phyloP scores from a whole-genome alignment of 257 asterid genomes.

The Knoxia roxburghii region DNA sequence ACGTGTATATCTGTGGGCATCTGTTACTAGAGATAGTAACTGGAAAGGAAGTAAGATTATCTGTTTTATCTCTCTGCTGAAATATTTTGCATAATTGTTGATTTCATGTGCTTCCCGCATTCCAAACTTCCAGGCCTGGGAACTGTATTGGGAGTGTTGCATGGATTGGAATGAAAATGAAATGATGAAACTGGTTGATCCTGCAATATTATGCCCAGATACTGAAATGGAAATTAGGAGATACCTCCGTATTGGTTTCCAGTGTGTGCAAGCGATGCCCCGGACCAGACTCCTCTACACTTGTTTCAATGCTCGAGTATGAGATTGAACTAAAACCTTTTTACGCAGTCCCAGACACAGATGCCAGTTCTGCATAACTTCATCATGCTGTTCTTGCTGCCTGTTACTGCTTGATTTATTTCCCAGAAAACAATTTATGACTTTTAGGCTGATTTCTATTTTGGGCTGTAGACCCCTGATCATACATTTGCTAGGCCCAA shows the following conservation, averaged over 20 bases:
- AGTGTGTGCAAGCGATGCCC: constrained; percentile 9
- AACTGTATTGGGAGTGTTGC: too few species aligned
- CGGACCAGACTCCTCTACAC: constrained; percentile 9
- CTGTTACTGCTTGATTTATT: too few species aligned
- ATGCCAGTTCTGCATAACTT: too few species aligned
- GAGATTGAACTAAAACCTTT: too few species aligned
- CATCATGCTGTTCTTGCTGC: too few species aligned
- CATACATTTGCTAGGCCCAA: too few species aligned
- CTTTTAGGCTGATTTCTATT: too few species aligned
- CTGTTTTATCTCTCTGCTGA: background rate
- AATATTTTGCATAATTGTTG: background rate
- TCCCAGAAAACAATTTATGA: too few species aligned
- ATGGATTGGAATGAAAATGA: constrained; percentile 15
- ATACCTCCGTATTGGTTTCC: constrained; percentile 1
- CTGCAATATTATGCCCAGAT: background rate
- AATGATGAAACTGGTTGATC: constrained; percentile 8
- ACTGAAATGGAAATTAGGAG: constrained; percentile 3
- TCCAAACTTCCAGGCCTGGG: constrained; percentile 12
- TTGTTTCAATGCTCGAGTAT: constrained; percentile 11
- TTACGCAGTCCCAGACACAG: too few species aligned
- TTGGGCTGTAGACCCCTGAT: too few species aligned
- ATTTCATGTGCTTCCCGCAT: background rate
- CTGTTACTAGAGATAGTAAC: constrained; percentile 18
- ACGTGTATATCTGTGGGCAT: constrained; percentile 21
- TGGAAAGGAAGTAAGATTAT: constrained; percentile 8